A percentile compares a stretch with the other conserved stretches of the same genome.
Evolutionary conservation across 148 eudicot genomes (phyloP).

Genomic region (Dianthus caryophyllus): DNA sequence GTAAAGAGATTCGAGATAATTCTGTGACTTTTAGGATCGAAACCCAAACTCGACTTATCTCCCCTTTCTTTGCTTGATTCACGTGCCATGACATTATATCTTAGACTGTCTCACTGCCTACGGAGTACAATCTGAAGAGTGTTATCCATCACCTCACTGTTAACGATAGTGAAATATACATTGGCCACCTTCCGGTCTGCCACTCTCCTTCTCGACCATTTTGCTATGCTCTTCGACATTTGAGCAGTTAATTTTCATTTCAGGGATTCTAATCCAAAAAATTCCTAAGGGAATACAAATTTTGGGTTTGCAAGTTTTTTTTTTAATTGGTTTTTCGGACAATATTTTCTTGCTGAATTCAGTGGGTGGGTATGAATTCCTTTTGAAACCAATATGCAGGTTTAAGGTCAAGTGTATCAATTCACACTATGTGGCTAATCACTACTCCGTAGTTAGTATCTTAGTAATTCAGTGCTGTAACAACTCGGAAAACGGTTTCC

Average conservation of each 20-base stretch:
- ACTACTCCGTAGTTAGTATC: no score
- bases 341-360: neutral
- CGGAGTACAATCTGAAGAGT: neutral
- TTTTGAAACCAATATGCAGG: neutral
- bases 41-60: neutral
- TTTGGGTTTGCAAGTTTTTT: neutral
- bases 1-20: neutral
- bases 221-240: neutral
- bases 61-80: neutral
- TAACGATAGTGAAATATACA: neutral
- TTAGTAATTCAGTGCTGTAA: no score
- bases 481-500: neutral
- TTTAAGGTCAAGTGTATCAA: neutral
- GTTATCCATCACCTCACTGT: neutral
- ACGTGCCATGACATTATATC: neutral
- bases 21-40: neutral
- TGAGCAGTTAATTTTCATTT: neutral
- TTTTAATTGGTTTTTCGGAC: neutral
- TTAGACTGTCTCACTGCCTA: neutral
- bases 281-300: no score
- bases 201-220: no score
- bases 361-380: neutral
- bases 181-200: neutral
- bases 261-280: neutral
- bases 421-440: neutral